Conservation (phyloP, 768 basidiomycete species). For the Lactarius trivialis region DNA sequence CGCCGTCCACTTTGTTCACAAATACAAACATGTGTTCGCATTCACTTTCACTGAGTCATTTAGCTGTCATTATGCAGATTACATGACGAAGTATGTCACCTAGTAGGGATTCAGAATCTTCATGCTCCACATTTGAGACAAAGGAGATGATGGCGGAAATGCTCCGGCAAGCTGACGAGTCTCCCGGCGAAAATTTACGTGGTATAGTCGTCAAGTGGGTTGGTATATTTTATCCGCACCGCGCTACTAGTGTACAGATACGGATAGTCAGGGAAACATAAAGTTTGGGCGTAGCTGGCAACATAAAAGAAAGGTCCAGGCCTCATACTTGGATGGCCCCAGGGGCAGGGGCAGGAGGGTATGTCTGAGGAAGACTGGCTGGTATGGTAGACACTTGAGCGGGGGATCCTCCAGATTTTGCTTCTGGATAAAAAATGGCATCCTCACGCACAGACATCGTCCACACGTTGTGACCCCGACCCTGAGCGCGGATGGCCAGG, state of each 20-base stretch:
- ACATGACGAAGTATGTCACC: no score
- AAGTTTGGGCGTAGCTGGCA: background rate
- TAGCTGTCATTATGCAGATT: no score
- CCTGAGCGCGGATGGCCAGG: conserved; percentile 27
- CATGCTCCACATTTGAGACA: no score
- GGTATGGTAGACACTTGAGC: background rate
- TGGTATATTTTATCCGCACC: background rate
- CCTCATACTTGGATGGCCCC: background rate
- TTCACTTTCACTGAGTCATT: no score
- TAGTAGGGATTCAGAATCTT: no score
- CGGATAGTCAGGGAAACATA: background rate
- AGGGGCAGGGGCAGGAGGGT: background rate
- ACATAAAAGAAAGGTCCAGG: background rate
- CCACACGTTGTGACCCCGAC: conserved; percentile 32
- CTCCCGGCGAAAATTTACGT: background rate
- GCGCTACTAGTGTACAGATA: background rate
- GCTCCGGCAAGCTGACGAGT: no score
- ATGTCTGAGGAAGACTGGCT: background rate
- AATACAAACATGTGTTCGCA: no score
- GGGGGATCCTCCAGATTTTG: background rate
- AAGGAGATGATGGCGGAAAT: no score
- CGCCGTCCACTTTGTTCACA: no score
- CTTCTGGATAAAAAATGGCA: conserved; percentile 12
- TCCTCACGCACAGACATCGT: conserved; percentile 30
- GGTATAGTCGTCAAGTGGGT: background rate